phyloP scores from a whole-genome alignment of 352 stramenopile genomes.

The Phytophthora cactorum region DNA sequence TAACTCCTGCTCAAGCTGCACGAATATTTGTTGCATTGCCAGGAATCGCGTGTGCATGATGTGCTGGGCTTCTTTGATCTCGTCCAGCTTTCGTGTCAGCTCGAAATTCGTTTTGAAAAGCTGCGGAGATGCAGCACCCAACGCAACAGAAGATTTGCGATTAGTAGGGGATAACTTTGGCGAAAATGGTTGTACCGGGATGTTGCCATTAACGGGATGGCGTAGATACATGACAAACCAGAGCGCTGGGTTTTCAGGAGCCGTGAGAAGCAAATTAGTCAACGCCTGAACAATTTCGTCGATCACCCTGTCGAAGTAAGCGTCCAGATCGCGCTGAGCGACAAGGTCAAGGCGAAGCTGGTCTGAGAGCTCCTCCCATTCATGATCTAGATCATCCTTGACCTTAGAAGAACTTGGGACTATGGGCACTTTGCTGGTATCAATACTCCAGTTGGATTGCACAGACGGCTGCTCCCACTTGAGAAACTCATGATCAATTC shows the following conservation, averaged over 20 bases:
- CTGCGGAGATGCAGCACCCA: constrained; percentile 23
- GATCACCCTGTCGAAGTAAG: constrained; percentile 53
- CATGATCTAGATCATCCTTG: background rate
- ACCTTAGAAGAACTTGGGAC: constrained; percentile 1
- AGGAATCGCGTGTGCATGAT: constrained; percentile 46
- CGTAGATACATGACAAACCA: constrained; percentile 60
- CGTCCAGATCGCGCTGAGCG: constrained; percentile 49
- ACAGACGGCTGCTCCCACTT: constrained; percentile 30
- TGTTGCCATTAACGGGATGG: background rate
- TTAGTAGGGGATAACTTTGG: background rate
- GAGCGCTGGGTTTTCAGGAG: constrained; percentile 41
- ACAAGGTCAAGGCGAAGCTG: constrained; percentile 23
- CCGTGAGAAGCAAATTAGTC: constrained; percentile 48
- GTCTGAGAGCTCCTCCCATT: constrained; percentile 12
- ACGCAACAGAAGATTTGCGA: constrained; percentile 19
- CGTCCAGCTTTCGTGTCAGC: constrained; percentile 58
- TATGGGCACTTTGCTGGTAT: constrained; percentile 38
- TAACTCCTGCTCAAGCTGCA: constrained; percentile 47
- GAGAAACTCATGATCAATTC: constrained; percentile 50
- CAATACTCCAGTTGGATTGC: constrained; percentile 64
- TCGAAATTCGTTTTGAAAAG: constrained; percentile 74
- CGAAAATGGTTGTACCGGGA: background rate
- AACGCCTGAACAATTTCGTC: constrained; percentile 45
- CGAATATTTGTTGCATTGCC: constrained; percentile 27
- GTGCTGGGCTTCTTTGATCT: constrained; percentile 48